Evolutionary conservation across 768 basidiomycete species (phyloP).

Genomic region (Phlebiopsis gigantea): DNA sequence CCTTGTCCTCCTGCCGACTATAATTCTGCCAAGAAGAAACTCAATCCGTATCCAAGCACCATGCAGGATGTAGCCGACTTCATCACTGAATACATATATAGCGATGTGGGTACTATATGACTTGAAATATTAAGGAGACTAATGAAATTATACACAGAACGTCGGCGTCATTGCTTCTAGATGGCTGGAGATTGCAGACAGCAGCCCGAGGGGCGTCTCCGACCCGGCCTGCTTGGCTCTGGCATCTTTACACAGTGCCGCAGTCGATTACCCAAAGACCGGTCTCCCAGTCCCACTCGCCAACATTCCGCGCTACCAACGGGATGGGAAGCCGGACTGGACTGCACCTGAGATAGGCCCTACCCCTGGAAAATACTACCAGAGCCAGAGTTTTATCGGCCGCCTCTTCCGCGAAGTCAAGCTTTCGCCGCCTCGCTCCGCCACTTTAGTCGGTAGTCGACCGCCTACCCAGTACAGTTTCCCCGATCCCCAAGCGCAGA

Average conservation of each 20-base stretch:
- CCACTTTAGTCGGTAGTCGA: not conserved
- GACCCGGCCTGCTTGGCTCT: slow-evolving; percentile 45
- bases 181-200: slow-evolving; percentile 59
- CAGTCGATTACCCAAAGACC: slow-evolving; percentile 59
- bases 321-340: slow-evolving; percentile 47
- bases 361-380: slow-evolving; percentile 32
- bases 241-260: slow-evolving; percentile 50
- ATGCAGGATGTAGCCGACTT: slow-evolving; percentile 62
- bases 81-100: slow-evolving; percentile 59
- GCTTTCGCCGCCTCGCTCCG: slow-evolving; percentile 21
- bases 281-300: slow-evolving; percentile 22
- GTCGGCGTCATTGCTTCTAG: slow-evolving; percentile 54
- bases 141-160: slow-evolving; percentile 29
- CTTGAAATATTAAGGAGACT: not conserved
- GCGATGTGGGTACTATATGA: slow-evolving; percentile 29
- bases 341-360: slow-evolving; percentile 43
- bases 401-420: slow-evolving; percentile 52
- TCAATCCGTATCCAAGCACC: slow-evolving; percentile 38
- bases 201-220: slow-evolving; percentile 35
- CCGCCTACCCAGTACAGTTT: too few species aligned
- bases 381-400: slow-evolving; percentile 49
- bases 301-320: slow-evolving; percentile 36
- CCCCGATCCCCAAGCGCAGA: too few species aligned
- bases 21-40: slow-evolving; percentile 36
- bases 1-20: slow-evolving; percentile 40